Evolutionary conservation across 2,329 filamentous ascomycete species (phyloP).

Genomic region (Dothistroma pini): DNA sequence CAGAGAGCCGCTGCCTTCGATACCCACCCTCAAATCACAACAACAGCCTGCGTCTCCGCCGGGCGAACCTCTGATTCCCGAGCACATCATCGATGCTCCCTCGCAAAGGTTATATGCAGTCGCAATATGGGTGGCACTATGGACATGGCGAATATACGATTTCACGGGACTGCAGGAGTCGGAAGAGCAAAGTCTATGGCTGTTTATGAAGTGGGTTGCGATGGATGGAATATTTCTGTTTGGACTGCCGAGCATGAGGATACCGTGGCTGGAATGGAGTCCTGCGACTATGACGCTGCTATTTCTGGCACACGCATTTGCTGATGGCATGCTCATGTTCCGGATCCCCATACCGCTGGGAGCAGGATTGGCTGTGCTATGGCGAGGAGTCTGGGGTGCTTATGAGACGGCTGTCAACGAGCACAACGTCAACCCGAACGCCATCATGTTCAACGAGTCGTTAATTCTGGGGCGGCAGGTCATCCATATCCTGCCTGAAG

Average conservation of each 20-base stretch:
- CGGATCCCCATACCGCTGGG: conserved; percentile 75
- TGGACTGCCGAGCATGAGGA: conserved; percentile 77
- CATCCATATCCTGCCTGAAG: conserved; percentile 95
- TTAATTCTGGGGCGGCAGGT: conserved; percentile 95
- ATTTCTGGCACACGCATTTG: conserved; percentile 66
- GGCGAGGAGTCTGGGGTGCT: conserved; percentile 77
- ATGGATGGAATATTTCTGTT: conserved; percentile 87
- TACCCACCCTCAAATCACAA: conserved; percentile 20
- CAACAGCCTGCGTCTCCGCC: conserved; percentile 14
- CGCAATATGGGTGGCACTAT: conserved; percentile 70
- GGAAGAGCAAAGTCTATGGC: conserved; percentile 79
- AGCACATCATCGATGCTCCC: conserved; percentile 79
- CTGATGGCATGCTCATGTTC: conserved; percentile 90
- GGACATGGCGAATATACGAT: conserved; percentile 84
- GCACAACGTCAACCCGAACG: conserved; percentile 80
- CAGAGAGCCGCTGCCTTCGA: conserved; percentile 26
- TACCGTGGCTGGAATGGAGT: conserved; percentile 95
- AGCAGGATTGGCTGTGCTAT: conserved; percentile 66
- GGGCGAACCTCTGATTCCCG: conserved; percentile 68
- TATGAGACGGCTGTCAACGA: conserved; percentile 93
- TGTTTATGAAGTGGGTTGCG: conserved; percentile 90
- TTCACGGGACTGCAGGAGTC: conserved; percentile 74
- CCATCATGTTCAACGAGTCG: conserved; percentile 85
- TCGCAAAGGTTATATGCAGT: conserved; percentile 85
- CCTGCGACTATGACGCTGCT: conserved; percentile 67